Conservation (phyloP, 2,329 filamentous ascomycete genomes). For the Diaporthe caulivora region DNA sequence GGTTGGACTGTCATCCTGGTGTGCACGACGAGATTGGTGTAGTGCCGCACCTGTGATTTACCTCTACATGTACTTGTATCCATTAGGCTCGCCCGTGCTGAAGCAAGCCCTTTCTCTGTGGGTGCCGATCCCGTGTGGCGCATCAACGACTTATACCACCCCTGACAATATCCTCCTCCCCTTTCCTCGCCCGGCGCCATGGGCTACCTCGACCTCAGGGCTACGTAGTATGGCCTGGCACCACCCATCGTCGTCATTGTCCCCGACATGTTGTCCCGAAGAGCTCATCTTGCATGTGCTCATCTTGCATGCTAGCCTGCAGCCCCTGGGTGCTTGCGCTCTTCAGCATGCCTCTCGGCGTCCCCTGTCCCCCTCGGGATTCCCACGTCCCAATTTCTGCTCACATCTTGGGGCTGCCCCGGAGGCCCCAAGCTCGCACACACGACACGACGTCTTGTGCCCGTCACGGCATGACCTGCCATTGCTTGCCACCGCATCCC, state of each 20-base stretch:
- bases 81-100: neutral
- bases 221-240: constrained; percentile 8
- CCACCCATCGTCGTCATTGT: constrained; percentile 12
- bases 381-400: constrained; percentile 7
- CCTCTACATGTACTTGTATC: neutral
- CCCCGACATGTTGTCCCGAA: neutral
- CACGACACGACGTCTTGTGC: neutral
- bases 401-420: neutral
- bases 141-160: constrained; percentile 21
- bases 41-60: neutral
- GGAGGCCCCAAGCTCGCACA: neutral
- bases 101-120: neutral
- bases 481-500: constrained; percentile 16
- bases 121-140: constrained; percentile 12
- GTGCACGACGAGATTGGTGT: neutral
- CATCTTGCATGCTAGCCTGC: neutral
- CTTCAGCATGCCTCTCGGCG: neutral
- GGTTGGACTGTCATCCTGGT: constrained; percentile 3
- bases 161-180: constrained; percentile 4
- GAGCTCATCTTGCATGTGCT: too few relatives aligned
- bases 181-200: neutral
- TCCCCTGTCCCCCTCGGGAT: neutral
- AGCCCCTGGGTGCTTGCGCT: neutral
- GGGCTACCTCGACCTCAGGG: neutral
- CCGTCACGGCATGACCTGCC: constrained; percentile 8